A percentile compares a stretch with the other conserved stretches of the same genome.
Conservation (phyloP, 108 stramenopile genomes). For the Nitzschia sp. region DNA sequence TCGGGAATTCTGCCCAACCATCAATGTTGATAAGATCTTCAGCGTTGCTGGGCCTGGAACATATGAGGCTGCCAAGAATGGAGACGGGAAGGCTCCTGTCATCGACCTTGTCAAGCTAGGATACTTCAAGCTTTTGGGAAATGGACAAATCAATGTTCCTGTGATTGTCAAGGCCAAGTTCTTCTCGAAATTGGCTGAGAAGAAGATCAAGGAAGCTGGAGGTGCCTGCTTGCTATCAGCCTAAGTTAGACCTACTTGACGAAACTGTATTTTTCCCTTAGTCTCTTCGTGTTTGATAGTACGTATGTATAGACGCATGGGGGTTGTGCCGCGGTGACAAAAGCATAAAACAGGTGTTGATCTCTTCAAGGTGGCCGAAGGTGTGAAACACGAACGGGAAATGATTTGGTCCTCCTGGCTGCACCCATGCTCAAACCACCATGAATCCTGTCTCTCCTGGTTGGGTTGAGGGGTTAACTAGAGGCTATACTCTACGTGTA, state of each 20-base stretch:
- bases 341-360: too few species aligned
- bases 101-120: constrained; percentile 95
- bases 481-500: too few species aligned
- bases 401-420: too few species aligned
- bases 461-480: too few species aligned
- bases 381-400: too few species aligned
- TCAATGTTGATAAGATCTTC: constrained; percentile 99
- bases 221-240: constrained; percentile 92
- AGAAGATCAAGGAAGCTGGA: constrained; percentile 99
- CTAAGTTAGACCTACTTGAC: constrained; percentile 32
- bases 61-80: constrained; percentile 96
- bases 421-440: too few species aligned
- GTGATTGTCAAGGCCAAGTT: constrained; percentile 99
- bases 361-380: too few species aligned
- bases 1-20: constrained; percentile 87
- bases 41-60: constrained; percentile 92
- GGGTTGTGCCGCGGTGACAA: too few species aligned
- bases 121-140: constrained; percentile 99
- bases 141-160: constrained; percentile 94
- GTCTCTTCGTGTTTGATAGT: too few species aligned
- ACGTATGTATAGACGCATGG: too few species aligned
- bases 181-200: constrained; percentile 98
- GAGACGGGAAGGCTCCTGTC: constrained; percentile 95
- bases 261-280: too few species aligned
- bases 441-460: too few species aligned